phyloP scores from a whole-genome alignment of 2,329 filamentous ascomycete genomes.

The Lecanicillium sp. region DNA sequence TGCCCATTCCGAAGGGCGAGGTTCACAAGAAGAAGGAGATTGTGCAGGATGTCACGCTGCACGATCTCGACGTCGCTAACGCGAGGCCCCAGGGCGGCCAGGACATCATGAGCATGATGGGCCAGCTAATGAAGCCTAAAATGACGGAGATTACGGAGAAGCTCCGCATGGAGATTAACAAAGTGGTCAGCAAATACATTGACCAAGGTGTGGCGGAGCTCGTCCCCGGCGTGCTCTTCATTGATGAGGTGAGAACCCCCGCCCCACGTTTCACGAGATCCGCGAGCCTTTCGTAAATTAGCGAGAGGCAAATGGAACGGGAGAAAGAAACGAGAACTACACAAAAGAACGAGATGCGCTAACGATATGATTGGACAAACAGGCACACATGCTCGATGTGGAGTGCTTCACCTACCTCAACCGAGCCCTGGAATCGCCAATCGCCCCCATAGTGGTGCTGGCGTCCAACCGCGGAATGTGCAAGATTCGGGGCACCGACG shows the following conservation, averaged over 20 bases:
- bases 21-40: slow-evolving; percentile 99
- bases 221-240: slow-evolving; percentile 96
- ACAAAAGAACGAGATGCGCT: slow-evolving; percentile 4
- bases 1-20: slow-evolving; percentile 96
- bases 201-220: slow-evolving; percentile 96
- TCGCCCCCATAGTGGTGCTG: slow-evolving; percentile 94
- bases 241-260: slow-evolving; percentile 71
- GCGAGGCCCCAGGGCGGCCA: slow-evolving; percentile 92
- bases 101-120: slow-evolving; percentile 99
- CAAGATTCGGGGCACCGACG: slow-evolving; percentile 79
- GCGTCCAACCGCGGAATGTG: slow-evolving; percentile 95
- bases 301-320: neutral
- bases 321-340: neutral
- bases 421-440: slow-evolving; percentile 88
- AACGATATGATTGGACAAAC: slow-evolving; percentile 15
- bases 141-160: slow-evolving; percentile 99
- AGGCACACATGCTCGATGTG: slow-evolving; percentile 99
- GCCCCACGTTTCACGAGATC: neutral
- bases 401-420: slow-evolving; percentile 99
- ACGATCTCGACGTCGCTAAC: slow-evolving; percentile 94
- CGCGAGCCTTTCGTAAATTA: neutral
- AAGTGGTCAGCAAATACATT: slow-evolving; percentile 98
- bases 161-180: slow-evolving; percentile 92
- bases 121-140: slow-evolving; percentile 98
- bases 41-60: slow-evolving; percentile 94